Conservation (phyloP, 805 yeast genomes). For the Metschnikowia similis region DNA sequence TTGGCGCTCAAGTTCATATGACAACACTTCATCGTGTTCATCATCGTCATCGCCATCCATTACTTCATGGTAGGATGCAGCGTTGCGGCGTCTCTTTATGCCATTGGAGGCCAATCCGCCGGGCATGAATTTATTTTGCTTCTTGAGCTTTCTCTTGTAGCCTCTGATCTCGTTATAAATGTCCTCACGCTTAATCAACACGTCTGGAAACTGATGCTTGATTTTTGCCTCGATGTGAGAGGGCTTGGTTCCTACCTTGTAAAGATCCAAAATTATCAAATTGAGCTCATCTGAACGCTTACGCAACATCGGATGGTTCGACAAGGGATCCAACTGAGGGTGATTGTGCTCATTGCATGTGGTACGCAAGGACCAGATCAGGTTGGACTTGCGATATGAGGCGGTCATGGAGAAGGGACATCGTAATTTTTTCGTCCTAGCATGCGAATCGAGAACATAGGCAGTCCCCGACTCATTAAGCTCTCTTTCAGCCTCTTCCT, state of each 20-base stretch:
- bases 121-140: conserved; percentile 29
- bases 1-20: conserved; percentile 18
- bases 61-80: conserved; percentile 17
- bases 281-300: conserved; percentile 52
- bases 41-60: conserved; percentile 22
- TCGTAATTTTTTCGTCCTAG: conserved; percentile 48
- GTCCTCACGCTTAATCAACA: conserved; percentile 53
- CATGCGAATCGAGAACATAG: conserved; percentile 36
- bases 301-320: conserved; percentile 54
- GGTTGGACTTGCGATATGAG: conserved; percentile 44
- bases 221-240: conserved; percentile 50
- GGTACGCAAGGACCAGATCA: conserved; percentile 49
- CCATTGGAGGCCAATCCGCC: conserved; percentile 10
- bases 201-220: conserved; percentile 48
- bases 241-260: conserved; percentile 54
- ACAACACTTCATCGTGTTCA: conserved; percentile 20
- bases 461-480: conserved; percentile 29
- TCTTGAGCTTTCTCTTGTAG: conserved; percentile 47
- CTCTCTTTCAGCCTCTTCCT: conserved; percentile 18
- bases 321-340: conserved; percentile 52
- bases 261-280: conserved; percentile 46
- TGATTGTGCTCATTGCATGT: conserved; percentile 57
- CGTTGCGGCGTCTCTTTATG: conserved; percentile 14
- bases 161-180: conserved; percentile 56
- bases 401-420: conserved; percentile 63